These are phyloP conservation scores for Aristolochia fimbriata DNA, from an alignment of 164 flowering plant genomes.

Conservation along the genomic window DNA sequence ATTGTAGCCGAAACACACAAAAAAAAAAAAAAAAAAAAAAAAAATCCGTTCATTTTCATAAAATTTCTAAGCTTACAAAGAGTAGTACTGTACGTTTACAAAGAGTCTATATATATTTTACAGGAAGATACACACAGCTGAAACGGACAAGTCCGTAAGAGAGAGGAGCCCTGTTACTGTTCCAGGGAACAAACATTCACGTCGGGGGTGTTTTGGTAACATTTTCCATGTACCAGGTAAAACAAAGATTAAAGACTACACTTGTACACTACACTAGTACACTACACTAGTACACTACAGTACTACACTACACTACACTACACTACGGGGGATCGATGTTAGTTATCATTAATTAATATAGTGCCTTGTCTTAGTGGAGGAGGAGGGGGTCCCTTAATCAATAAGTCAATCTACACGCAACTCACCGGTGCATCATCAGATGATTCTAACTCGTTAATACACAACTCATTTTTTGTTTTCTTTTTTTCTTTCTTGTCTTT, in stretches of 20 bases:
- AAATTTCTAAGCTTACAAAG: not conserved
- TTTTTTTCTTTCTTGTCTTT: too few relatives aligned
- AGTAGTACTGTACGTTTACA: not conserved
- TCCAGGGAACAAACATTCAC: not conserved
- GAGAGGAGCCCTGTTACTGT: not conserved
- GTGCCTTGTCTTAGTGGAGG: too few relatives aligned
- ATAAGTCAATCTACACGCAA: too few relatives aligned
- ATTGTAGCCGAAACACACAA: too few relatives aligned
- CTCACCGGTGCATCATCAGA: too few relatives aligned
- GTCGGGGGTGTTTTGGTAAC: not conserved
- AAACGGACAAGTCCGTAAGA: slow-evolving; percentile 10
- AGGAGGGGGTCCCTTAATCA: too few relatives aligned
- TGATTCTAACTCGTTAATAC: too few relatives aligned
- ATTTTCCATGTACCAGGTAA: not conserved
- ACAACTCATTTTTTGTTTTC: not conserved
- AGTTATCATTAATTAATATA: too few relatives aligned
- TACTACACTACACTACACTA: too few relatives aligned
- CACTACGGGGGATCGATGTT: too few relatives aligned
- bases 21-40: too few relatives aligned
- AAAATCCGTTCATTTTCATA: not conserved
- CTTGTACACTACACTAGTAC: not conserved
- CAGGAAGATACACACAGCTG: slow-evolving; percentile 16
- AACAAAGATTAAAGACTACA: not conserved
- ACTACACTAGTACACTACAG: not conserved
- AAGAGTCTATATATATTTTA: slow-evolving; percentile 15